Conservation (phyloP, 2,329 filamentous ascomycete species). For the Scytalidium lignicola region DNA sequence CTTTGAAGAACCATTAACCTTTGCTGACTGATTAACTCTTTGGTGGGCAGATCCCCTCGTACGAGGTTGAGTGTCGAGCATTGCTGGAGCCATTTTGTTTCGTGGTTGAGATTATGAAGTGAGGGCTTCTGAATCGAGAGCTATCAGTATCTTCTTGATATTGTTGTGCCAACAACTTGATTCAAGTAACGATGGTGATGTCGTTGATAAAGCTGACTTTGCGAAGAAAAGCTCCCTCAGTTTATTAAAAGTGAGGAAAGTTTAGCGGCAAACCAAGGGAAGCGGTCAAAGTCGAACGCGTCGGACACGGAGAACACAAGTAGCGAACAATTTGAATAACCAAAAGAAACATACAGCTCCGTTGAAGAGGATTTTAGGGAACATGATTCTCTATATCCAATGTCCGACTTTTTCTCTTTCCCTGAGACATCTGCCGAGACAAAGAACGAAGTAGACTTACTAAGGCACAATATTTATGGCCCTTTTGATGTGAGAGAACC, state of each 20-base stretch:
- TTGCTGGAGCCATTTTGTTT: neutral
- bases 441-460: neutral
- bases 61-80: neutral
- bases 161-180: neutral
- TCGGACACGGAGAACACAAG: too few relatives aligned
- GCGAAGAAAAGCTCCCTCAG: neutral
- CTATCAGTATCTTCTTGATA: neutral
- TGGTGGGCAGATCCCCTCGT: neutral
- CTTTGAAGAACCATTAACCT: slow-evolving; percentile 13
- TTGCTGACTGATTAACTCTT: neutral
- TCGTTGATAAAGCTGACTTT: neutral
- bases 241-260: neutral
- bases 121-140: neutral
- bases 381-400: too few relatives aligned
- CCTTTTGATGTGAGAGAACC: neutral
- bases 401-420: too few relatives aligned
- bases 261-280: neutral
- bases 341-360: too few relatives aligned
- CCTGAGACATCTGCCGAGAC: neutral
- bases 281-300: neutral
- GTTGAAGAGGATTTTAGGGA: too few relatives aligned
- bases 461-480: neutral
- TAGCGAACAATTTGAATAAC: too few relatives aligned
- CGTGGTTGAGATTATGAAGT: neutral
- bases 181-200: neutral